Base-by-base conservation (phyloP, 441 rosid species). In the Euphorbia celastroides region DNA sequence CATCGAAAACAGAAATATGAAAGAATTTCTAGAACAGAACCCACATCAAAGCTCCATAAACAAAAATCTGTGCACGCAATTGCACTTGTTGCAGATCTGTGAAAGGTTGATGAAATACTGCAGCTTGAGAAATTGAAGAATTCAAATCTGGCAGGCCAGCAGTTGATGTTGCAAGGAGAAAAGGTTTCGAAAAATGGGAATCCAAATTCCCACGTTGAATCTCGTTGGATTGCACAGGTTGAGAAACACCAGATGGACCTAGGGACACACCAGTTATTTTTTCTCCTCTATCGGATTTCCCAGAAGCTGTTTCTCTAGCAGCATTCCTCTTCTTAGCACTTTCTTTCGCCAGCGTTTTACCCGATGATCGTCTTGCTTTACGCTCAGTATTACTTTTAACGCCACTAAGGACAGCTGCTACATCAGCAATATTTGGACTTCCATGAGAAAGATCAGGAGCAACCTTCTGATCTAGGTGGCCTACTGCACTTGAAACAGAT, bases 51-150 rank as follows among this genome's bases (percentile, higher is more conserved):
- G 93, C 88, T 66, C 99, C 99, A 76, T 95, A 95, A 69, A 92
- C 98, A 83, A 95, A 87, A 64, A 95, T 95, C 84, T 95, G 99
- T 58, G 99, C 92, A 54, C 99, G 99, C 72, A 95, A 81, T 76
- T 95, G 98, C 80, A 95, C 89, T 95, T 95, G 99, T 76, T 95
- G 99, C 73, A 83, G 71, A 75, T 95, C 98, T 4, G 93, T 88
- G 82, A 95, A 95, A 77, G 99, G 96, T 81, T 92, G 99, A 44
- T 76, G 92, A 81, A 86, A 86, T 60, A 80, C 74, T 76, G 78
- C 72, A 57, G 87, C 70, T 50, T 79, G 81, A 68, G 86, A 77
- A 76, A 81, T 77, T n/a, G 86, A 81, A 60, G 84, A 69, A 79
- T 86, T 95, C 72, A 93, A 70, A 79, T 89, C 96, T 2, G 96